A percentile compares a stretch with the other conserved stretches of the same genome.
These are phyloP conservation scores for Paramicrosporidium saccamoebae DNA, from an alignment of 371 early-diverging fungal species.

Conservation along the genomic window DNA sequence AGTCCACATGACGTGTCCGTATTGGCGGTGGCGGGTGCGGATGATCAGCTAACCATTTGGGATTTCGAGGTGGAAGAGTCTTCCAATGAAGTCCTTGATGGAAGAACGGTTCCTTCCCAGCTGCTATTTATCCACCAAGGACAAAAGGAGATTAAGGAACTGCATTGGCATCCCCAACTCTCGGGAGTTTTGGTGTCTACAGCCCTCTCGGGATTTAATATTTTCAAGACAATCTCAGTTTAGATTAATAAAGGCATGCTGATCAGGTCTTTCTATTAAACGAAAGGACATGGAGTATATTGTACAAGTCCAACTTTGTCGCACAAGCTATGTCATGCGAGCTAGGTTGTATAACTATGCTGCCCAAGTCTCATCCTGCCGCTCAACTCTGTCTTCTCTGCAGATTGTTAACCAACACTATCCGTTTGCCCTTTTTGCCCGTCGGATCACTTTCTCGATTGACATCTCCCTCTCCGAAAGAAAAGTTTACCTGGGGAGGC, in stretches of 20 bases:
- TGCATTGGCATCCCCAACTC: constrained; percentile 79
- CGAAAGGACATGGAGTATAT: too few species aligned
- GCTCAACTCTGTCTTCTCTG: too few species aligned
- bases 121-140: constrained; percentile 81
- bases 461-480: too few species aligned
- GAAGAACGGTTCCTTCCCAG: constrained; percentile 64
- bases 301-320: too few species aligned
- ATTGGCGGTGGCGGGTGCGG: constrained; percentile 65
- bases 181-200: constrained; percentile 65
- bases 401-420: too few species aligned
- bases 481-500: too few species aligned
- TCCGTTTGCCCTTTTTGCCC: too few species aligned
- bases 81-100: constrained; percentile 40
- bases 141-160: constrained; percentile 65
- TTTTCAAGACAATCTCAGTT: constrained; percentile 74
- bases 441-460: too few species aligned
- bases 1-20: constrained; percentile 68
- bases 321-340: too few species aligned
- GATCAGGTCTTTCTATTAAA: too few species aligned
- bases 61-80: constrained; percentile 80
- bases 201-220: constrained; percentile 55
- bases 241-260: constrained; percentile 6
- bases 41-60: constrained; percentile 88
- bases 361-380: too few species aligned
- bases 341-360: too few species aligned